Percentiles rank a stretch among this genome's conserved stretches.
Evolutionary conservation across 805 yeast genomes (phyloP).

Genomic region (Priceomyces medius): DNA sequence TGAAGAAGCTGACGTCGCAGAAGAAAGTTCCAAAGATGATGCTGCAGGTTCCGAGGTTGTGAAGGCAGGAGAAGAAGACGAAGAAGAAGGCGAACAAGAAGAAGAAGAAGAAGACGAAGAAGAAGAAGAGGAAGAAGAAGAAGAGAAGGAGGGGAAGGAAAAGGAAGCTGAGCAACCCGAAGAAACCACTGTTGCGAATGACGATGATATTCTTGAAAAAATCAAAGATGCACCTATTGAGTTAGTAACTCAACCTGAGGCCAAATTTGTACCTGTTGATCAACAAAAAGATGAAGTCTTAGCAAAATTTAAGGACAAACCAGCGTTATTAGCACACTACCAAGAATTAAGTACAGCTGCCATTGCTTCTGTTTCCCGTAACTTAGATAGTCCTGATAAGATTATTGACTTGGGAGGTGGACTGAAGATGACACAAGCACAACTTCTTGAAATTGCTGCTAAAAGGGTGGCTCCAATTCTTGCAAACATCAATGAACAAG

Average conservation of each 20-base stretch:
- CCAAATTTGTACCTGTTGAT: conserved; percentile 34
- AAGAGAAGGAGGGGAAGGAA: conserved; percentile 12
- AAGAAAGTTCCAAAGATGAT: conserved; percentile 21
- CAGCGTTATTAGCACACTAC: conserved; percentile 48
- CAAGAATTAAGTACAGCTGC: conserved; percentile 50
- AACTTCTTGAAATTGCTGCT: conserved; percentile 55
- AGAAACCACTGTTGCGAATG: conserved; percentile 13
- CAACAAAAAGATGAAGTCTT: conserved; percentile 35
- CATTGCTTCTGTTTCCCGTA: conserved; percentile 42
- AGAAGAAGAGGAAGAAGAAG: conserved; percentile 12
- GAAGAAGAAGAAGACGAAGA: conserved; percentile 4
- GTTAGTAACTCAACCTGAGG: conserved; percentile 30
- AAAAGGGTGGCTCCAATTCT: conserved; percentile 55
- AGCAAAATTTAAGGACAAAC: conserved; percentile 45
- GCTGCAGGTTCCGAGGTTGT: conserved; percentile 6
- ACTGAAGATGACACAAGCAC: conserved; percentile 52
- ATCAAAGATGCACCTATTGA: conserved; percentile 35
- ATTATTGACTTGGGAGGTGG: conserved; percentile 55
- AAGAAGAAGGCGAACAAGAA: conserved; percentile 8
- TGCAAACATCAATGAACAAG: conserved; percentile 50
- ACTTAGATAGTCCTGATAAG: conserved; percentile 49
- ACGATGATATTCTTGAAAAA: conserved; percentile 27
- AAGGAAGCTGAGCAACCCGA: conserved; percentile 14
- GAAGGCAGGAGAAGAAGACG: conserved; percentile 14
- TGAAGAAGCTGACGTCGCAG: conserved; percentile 13